Evolutionary conservation across 2,329 filamentous ascomycete species (phyloP).

Genomic region (Cadophora gregata): DNA sequence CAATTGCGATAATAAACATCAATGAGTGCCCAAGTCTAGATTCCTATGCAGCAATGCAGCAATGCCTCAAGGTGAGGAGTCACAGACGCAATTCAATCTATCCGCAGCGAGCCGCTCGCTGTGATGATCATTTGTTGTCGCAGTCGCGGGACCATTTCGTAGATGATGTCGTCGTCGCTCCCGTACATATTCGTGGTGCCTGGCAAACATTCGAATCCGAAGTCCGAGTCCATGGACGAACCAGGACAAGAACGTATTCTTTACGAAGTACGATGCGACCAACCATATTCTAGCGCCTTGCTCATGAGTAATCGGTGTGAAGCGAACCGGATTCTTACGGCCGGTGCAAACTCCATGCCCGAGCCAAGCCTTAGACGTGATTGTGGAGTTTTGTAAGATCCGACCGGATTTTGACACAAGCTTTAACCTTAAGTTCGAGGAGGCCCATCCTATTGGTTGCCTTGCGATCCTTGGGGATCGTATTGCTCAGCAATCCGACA

Average conservation of each 20-base stretch:
- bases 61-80: conserved; percentile 15
- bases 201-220: not conserved
- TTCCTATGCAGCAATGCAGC: conserved; percentile 12
- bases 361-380: not conserved
- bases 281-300: not conserved
- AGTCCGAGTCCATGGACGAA: not conserved
- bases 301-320: conserved; percentile 3
- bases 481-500: not conserved
- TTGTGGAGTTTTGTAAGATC: conserved; percentile 7
- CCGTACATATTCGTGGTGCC: conserved; percentile 3
- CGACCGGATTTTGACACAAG: not conserved
- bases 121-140: not conserved
- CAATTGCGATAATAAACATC: conserved; percentile 1
- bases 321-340: conserved; percentile 14
- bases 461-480: conserved; percentile 19
- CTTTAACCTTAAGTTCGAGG: conserved; percentile 7
- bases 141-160: not conserved
- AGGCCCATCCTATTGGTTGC: conserved; percentile 7
- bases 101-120: conserved; percentile 13
- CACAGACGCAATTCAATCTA: not conserved
- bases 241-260: not conserved
- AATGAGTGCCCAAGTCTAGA: not conserved
- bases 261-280: conserved; percentile 7
- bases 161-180: conserved; percentile 11
- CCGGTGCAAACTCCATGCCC: conserved; percentile 6